Evolutionary conservation across 257 asterid genomes (phyloP), one percentile per base, ranked within the genome.

Genomic region (Przewalskia tangutica): DNA sequence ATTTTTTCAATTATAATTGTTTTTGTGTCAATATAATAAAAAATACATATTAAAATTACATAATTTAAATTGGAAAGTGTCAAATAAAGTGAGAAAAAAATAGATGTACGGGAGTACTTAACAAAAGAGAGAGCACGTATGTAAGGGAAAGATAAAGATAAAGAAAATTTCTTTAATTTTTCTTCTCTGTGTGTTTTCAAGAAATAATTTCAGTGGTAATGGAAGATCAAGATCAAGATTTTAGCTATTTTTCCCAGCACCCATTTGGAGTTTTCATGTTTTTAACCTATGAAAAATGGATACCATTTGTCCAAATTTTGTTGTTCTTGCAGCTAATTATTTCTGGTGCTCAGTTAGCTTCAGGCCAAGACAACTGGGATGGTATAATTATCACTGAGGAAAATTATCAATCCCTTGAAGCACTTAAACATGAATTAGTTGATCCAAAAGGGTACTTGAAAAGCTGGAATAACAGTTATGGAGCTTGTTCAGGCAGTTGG

Each of bases 401-500:
- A 34, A 97, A 96, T 56, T 91, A 81, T 56, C 89, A 96, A 84
- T 93, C 98, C 0, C 91, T 96, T 48, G 94, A 96, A 77, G 95
- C 97, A 4, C 90, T 96, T 85, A 93, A 93, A 18, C 95, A 89
- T 55, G 95, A 89, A 1, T 82, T 96, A 51, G 66, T 89, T 84
- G 99, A 96, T 81, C 98, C 98, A 38, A 93, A 86, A 17, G 98
- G 97, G 46, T 89, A 89, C 89, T 85, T 96, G 77, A 84, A 56
- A 44, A 91, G 97, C 93, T 96, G 99, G 99, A 94, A 96, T 81
- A 97, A 93, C 76, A 66, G 83, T 5, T 76, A 66, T 60, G 98
- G 98, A 51, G 99, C 97, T 84, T 96, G 99, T 87, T 90, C 97
- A 3, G 99, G 98, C 51, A 81, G 85, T 10, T 94, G 99, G 99